Conservation (phyloP, 2,329 filamentous ascomycete genomes). For the Didymella sp. region DNA sequence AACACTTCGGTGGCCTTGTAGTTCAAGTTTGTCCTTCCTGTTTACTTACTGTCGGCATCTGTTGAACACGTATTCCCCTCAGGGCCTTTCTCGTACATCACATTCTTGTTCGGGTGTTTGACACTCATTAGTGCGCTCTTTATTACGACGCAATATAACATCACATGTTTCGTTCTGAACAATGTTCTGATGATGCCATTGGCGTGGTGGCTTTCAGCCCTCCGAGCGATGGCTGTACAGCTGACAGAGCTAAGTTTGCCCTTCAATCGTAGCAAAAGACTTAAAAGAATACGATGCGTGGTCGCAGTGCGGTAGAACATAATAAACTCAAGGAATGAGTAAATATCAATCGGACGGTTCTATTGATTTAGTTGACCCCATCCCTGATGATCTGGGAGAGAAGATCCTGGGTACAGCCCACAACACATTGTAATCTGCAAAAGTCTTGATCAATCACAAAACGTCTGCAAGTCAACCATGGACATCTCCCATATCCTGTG, state of each 20-base stretch:
- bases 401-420: neutral
- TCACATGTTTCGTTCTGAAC: neutral
- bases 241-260: neutral
- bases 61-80: conserved; percentile 4
- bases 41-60: conserved; percentile 1
- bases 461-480: too few species aligned
- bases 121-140: conserved; percentile 33
- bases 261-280: neutral
- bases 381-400: neutral
- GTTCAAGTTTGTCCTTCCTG: neutral
- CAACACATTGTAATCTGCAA: neutral
- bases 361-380: too few species aligned
- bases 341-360: too few species aligned
- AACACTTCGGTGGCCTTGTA: neutral
- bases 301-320: too few species aligned
- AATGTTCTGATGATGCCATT: neutral
- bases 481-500: too few species aligned
- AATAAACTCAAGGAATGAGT: too few species aligned
- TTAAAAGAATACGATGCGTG: neutral
- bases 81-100: neutral
- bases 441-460: neutral
- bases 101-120: conserved; percentile 3
- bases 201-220: neutral
- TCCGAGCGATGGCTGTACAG: neutral
- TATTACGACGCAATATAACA: conserved; percentile 18